A percentile compares a stretch with the other conserved stretches of the same genome.
Conservation (phyloP, 106 monocot species). For the Acorus gramineus region DNA sequence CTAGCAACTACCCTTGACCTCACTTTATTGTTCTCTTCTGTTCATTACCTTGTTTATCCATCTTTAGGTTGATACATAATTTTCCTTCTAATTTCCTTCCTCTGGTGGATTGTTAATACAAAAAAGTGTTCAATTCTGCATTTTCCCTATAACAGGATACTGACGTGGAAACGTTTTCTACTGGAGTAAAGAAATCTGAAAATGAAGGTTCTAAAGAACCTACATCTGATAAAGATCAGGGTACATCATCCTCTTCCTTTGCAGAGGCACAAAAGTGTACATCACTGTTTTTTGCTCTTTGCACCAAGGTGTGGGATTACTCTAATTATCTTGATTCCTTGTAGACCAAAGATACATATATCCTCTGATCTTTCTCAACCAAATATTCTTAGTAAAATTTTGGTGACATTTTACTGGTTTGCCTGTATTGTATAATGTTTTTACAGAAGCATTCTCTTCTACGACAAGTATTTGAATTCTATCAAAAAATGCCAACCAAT, state of each 20-base stretch:
- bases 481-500: slow-evolving; percentile 43
- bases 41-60: too few relatives aligned
- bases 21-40: too few relatives aligned
- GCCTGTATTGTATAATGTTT: neutral
- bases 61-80: too few relatives aligned
- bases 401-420: neutral
- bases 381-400: too few relatives aligned
- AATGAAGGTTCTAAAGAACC: slow-evolving; percentile 14
- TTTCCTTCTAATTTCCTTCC: too few relatives aligned
- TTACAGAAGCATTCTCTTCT: slow-evolving; percentile 90
- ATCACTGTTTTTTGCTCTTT: slow-evolving; percentile 95
- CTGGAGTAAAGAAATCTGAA: neutral
- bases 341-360: too few relatives aligned
- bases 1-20: too few relatives aligned
- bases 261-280: slow-evolving; percentile 65
- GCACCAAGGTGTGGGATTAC: slow-evolving; percentile 57
- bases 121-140: too few relatives aligned
- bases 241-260: slow-evolving; percentile 23
- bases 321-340: neutral
- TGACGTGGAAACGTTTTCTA: slow-evolving; percentile 24
- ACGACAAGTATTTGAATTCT: slow-evolving; percentile 53
- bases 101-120: too few relatives aligned
- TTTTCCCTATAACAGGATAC: slow-evolving; percentile 19
- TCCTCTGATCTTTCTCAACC: too few relatives aligned
- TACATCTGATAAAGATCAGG: slow-evolving; percentile 18